Evolutionary conservation across 2,329 filamentous ascomycete species (phyloP), one percentile per base, ranked within the genome.

Genomic region (Helicocarpus griseus): DNA sequence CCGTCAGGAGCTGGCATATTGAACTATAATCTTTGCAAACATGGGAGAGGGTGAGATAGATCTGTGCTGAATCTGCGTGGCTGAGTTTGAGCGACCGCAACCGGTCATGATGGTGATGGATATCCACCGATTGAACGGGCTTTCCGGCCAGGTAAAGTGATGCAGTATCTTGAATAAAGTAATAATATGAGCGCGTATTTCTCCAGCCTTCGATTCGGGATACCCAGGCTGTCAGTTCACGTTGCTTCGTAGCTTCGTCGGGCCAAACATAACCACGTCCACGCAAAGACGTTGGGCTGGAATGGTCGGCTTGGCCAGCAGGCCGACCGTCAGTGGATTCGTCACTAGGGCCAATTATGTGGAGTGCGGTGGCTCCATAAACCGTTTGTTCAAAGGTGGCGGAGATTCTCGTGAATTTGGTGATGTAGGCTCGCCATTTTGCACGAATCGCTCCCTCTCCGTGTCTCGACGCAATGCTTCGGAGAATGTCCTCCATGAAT

Each of bases 231-330:
- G 89, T 87, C 35, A 98, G 79, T 69, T 98, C 93, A 61, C 84
- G 85, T 60, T 86, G 79, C 69, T 89, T 91, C 6, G 85, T 78
- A 38, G 76, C 73, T 51, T 96, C 89, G 61, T 95, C 88, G 2
- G 85, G 73, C 93, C 93, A 98, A 31, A 98, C 91, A 65, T 95
- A 97, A 38, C 93, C 93, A 65, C 97, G 93, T 0, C 91, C 91
- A 11, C 79, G 79, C 11, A 87, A 76, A 4, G 78, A 78, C 3
- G 78, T 77, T 3, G 77, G 65, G 44, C 71, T 66, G 4, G 58
- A 55, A 1, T 62, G 60, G 50, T 69, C 66, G 6, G 58, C 56
- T 53, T 69, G 65, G 2, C 63, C 56, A 11, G 49, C 50, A 38
- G 78, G 75, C 54, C 66, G 63, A 5, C 62, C 56, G 11, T 50